Evolutionary conservation across 352 stramenopile species (phyloP), one percentile per base, ranked within the genome.

Genomic region (Phytophthora melonis): DNA sequence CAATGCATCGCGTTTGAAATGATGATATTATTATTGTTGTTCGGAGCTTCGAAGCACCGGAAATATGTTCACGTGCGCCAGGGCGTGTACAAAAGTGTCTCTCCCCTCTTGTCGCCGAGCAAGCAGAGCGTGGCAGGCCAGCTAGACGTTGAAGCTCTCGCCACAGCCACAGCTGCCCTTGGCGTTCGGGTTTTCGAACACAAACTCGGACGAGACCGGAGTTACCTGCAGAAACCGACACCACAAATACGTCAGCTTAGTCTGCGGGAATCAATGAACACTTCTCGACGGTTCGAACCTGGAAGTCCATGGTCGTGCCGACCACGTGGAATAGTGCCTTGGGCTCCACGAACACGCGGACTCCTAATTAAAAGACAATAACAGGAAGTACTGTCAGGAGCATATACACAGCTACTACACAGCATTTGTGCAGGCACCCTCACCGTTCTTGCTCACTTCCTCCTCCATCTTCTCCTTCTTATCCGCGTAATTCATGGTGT

Each of bases 121-220:
- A 67, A 60, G 41, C 43, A 45, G 32, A 58, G 54, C 30, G 60
- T 55, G 49, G 53, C 56, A 30, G 21, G 16, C 18, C 25, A 34
- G 10, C 62, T 99, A 99, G 47, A 99, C 97, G 79, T 99, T 99
- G 79, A 99, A 99, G 77, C 94, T 99, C 85, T 99, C 98, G 45
- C 98, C 98, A 79, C 98, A 99, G 8, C 98, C 98, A 84, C 98
- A 99, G 80, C 97, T 95, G 36, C 98, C 98, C 84, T 99, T 99
- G 18, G 96, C 97, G 83, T 99, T 99, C n/a, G 98, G 98, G 87
- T 99, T 99, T 50, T 98, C 96, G 80, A 99, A 99, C 13, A 98
- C 98, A 69, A 99, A 99, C 83, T 99, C 98, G 45, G 96, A 95
- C 27, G 92, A 96, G 59, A 99, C 89, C 59, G 98, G 98, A 56